These are phyloP conservation scores for Moesziomyces sp. DNA, from an alignment of 1,284 basidiomycete genomes.

Conservation along the genomic window DNA sequence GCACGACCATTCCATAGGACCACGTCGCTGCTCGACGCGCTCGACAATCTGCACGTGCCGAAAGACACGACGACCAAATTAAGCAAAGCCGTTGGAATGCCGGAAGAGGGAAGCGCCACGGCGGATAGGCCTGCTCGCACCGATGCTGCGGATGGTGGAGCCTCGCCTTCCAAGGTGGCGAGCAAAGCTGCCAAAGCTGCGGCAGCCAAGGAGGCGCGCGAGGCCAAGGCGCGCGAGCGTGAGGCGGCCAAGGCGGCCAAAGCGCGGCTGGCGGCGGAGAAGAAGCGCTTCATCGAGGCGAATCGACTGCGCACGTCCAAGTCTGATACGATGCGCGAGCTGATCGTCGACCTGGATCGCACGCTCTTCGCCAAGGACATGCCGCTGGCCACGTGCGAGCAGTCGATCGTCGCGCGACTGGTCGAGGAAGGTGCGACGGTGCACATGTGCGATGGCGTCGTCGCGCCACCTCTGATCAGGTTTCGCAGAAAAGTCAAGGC, in stretches of 20 bases:
- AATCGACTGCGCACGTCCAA: conserved; percentile 46
- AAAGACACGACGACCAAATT: not conserved
- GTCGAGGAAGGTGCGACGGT: conserved; percentile 38
- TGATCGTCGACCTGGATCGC: conserved; percentile 44
- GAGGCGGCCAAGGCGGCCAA: conserved; percentile 35
- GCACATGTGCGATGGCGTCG: conserved; percentile 20
- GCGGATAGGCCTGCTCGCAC: not conserved
- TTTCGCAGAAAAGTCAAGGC: conserved; percentile 32
- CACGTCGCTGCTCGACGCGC: conserved; percentile 30
- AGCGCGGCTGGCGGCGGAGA: conserved; percentile 14
- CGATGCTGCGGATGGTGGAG: not conserved
- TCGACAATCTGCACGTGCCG: conserved; percentile 27
- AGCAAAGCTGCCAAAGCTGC: conserved; percentile 15
- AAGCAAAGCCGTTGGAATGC: not conserved
- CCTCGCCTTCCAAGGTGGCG: not conserved
- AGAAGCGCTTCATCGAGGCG: conserved; percentile 43
- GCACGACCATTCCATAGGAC: conserved; percentile 9
- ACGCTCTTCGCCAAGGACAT: conserved; percentile 25
- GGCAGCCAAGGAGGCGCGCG: conserved; percentile 19
- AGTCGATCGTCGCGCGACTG: conserved; percentile 20
- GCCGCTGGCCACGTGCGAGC: conserved; percentile 12
- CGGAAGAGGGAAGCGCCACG: not conserved
- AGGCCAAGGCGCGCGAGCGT: conserved; percentile 31
- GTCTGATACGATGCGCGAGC: conserved; percentile 46
- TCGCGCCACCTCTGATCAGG: conserved; percentile 26